Percentiles rank a stretch among this genome's conserved stretches.
Conservation (phyloP, 1,284 basidiomycete genomes). For the Macrocystidia cucumis region DNA sequence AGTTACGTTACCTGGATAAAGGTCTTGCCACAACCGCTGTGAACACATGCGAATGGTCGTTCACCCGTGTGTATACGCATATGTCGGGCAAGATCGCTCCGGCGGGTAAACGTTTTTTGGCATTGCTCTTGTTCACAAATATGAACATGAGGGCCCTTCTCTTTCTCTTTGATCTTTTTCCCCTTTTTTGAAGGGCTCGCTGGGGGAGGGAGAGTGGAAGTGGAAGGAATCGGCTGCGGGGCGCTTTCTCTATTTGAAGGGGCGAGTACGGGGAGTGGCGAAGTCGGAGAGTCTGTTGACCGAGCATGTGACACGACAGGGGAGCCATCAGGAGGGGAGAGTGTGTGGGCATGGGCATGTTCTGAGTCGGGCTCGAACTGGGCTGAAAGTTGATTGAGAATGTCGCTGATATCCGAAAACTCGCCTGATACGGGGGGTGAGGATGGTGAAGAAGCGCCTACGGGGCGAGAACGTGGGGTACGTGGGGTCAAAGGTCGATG, state of each 20-base stretch:
- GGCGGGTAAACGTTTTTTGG: slow-evolving; percentile 66
- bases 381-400: slow-evolving; percentile 60
- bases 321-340: slow-evolving; percentile 32
- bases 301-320: slow-evolving; percentile 38
- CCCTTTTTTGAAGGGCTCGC: slow-evolving; percentile 24
- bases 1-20: slow-evolving; percentile 68
- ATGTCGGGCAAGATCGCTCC: slow-evolving; percentile 72
- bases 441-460: slow-evolving; percentile 21
- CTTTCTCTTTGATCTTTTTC: slow-evolving; percentile 32
- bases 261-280: slow-evolving; percentile 20
- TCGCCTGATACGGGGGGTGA: slow-evolving; percentile 43
- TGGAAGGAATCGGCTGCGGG: slow-evolving; percentile 36
- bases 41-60: slow-evolving; percentile 69
- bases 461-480: slow-evolving; percentile 19
- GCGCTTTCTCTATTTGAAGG: slow-evolving; percentile 23
- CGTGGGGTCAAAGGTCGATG: slow-evolving; percentile 20
- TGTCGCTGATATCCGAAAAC: slow-evolving; percentile 68
- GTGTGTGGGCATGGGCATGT: slow-evolving; percentile 27
- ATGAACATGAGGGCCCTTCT: slow-evolving; percentile 35
- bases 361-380: slow-evolving; percentile 54
- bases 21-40: slow-evolving; percentile 71
- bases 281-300: slow-evolving; percentile 16
- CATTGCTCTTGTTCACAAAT: slow-evolving; percentile 61
- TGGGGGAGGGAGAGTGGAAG: slow-evolving; percentile 27
- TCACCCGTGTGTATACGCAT: slow-evolving; percentile 88